phyloP scores from a whole-genome alignment of 176 grass and related monocot species.

The Rhynchospora tenuis region DNA sequence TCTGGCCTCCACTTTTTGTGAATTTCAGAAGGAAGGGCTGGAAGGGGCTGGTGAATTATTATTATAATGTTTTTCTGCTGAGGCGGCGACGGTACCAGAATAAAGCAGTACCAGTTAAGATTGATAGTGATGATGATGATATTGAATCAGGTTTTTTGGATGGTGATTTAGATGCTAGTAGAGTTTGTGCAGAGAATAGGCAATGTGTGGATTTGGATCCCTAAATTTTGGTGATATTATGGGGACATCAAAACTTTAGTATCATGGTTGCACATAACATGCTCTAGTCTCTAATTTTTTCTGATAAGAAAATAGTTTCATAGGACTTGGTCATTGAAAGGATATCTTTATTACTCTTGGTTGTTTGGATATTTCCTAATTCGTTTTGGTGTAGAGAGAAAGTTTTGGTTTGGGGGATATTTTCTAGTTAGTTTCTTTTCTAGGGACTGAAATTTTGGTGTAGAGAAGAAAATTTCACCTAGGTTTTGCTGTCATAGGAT shows the following conservation, averaged over 20 bases:
- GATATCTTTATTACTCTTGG: neutral
- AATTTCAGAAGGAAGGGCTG: conserved; percentile 40
- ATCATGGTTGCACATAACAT: neutral
- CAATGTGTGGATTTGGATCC: conserved; percentile 64
- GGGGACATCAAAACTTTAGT: neutral
- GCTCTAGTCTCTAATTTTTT: neutral
- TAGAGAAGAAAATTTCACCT: neutral
- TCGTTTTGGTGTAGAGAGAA: neutral
- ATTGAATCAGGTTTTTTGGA: conserved; percentile 49
- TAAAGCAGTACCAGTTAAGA: conserved; percentile 42
- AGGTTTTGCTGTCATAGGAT: neutral
- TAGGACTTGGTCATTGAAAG: neutral
- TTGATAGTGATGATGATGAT: conserved; percentile 87
- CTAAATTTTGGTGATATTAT: conserved; percentile 23
- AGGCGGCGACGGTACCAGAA: conserved; percentile 73
- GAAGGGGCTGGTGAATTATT: conserved; percentile 53
- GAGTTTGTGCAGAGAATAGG: conserved; percentile 54
- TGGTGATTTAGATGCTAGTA: conserved; percentile 41
- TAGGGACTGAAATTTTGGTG: neutral
- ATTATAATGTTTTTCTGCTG: conserved; percentile 45
- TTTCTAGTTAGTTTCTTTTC: neutral
- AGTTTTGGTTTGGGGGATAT: neutral
- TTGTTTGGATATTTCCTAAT: too few species aligned
- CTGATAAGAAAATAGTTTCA: neutral
- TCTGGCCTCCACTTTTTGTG: conserved; percentile 41